Evolutionary conservation across 192 early-diverging fungal species (phyloP).

Genomic region (Obelidium mucronatum): DNA sequence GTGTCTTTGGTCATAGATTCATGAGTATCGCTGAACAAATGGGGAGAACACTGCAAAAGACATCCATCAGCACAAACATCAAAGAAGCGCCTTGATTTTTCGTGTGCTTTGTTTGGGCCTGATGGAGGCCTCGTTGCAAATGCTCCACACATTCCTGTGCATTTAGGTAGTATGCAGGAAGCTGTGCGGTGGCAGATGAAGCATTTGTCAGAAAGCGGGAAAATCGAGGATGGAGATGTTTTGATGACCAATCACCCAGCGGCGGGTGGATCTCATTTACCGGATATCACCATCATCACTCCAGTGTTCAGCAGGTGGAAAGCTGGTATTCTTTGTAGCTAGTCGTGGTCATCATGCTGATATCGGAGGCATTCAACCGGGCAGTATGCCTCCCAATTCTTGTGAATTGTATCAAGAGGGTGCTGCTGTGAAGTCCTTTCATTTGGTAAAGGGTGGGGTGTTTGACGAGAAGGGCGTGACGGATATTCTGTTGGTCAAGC

Average conservation of each 20-base stretch:
- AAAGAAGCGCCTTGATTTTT: conserved; percentile 98
- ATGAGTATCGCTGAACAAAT: conserved; percentile 99
- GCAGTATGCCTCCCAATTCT: conserved; percentile 90
- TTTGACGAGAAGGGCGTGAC: conserved; percentile 89
- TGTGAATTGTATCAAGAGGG: conserved; percentile 95
- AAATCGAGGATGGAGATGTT: conserved; percentile 90
- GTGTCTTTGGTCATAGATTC: conserved; percentile 94
- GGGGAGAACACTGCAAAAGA: conserved; percentile 94
- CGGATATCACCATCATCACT: conserved; percentile 93
- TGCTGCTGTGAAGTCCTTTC: conserved; percentile 87
- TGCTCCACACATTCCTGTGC: conserved; percentile 68
- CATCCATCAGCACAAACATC: conserved; percentile 95
- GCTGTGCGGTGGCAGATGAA: conserved; percentile 92
- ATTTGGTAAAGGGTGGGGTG: conserved; percentile 79
- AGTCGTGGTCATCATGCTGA: conserved; percentile 74
- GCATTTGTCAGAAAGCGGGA: conserved; percentile 66
- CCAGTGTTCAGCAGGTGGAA: conserved; percentile 82
- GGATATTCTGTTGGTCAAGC: conserved; percentile 77
- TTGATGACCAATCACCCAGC: conserved; percentile 94
- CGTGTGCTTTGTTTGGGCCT: conserved; percentile 93
- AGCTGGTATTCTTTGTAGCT: conserved; percentile 94
- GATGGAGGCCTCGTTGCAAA: conserved; percentile 71
- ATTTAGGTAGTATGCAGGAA: conserved; percentile 92
- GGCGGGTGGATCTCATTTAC: conserved; percentile 94
- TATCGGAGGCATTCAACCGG: conserved; percentile 75